Evolutionary conservation across 768 basidiomycete genomes (phyloP), one percentile per base, ranked within the genome.

Genomic region (Daedaleopsis sinensis): DNA sequence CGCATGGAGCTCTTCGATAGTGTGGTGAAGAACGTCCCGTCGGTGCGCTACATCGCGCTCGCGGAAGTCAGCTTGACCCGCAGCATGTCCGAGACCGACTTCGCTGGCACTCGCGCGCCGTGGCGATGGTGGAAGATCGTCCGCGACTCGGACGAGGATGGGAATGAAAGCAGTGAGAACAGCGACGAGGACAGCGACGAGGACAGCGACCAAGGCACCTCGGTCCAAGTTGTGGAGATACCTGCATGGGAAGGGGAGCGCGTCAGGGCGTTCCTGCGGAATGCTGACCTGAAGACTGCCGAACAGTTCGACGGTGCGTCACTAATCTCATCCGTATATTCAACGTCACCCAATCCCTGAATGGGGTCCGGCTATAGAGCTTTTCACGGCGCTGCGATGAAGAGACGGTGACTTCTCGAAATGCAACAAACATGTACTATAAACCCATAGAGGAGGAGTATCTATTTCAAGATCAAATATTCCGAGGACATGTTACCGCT

Each of bases 51-150:
- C n/a, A 19, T 59, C 15, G 58, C 58, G 5, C 35, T 59, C 16
- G 58, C 42, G 1, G n/a, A 16, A 12, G 10, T 42, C 2, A 18
- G 37, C 19, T 8, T 5, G 19, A 3, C 18, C 9, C 42, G 36
- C 10, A 13, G 23, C 10, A 16, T 8, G 12, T 3, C 11, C 11
- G 35, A 19, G 13, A 23, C 42, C 2, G 59, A 55, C 46, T 37
- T 37, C 37, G 15, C 58, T 9, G 58, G 44, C 8, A 36, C 37
- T 12, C 24, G 46, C 10, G 59, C 47, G 11, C 52, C 59, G 24
- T 60, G 59, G 59, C 13, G 59, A 12, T 60, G 59, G 59, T 60
- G 59, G 59, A 32, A 36, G 32, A 24, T 59, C 36, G 35, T 38
- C 16, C 37, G 42, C 3, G 47, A 37, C 8, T 32, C 27, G 27